Base-by-base conservation (phyloP, 129 eudicot species). In the Chrysanthemum lavandulifolium region DNA sequence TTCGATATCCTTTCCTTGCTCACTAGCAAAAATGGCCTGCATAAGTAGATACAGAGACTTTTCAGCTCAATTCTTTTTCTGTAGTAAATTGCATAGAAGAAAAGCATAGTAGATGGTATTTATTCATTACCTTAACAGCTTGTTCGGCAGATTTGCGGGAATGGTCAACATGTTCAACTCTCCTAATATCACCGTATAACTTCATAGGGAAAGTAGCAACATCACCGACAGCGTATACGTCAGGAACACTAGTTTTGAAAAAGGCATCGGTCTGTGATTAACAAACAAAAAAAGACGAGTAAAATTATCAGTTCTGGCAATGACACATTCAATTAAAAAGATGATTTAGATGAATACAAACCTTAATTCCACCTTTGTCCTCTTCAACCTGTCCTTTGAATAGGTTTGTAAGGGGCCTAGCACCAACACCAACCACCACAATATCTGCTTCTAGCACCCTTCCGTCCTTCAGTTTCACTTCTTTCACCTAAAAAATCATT, bases 361-460 rank as follows among this genome's bases (percentile, higher is more conserved):
- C 99, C 99, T 94, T 94, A 68, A 94, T 90, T 82, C 99, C 99
- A 71, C 99, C 99, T 78, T 94, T 90, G 76, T 94, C 99, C 75
- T 94, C 97, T 75, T 81, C 97, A 73, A 94, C 86, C 79, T 94
- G 99, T 15, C 99, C 99, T 82, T 94, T 94, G 75, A 94, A 90
- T 33, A 90, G 84, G n/a, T 70, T 68, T 15, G 82, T 94, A 55
- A 94, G 96, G 45, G 99, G 99, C 73, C 93, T 88, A 31, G 81
- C 99, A 50, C 99, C 97, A 45, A 94, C 99, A 75, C 99, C 99
- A 69, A 94, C 99, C 51, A 94, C 91, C 63, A 94, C 99, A 59
- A 94, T 84, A 76, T 94, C 99, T 14, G 99, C 99, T 71, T 86
- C 96, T 53, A 94, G 81, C 75, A 87, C 99, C 82, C 99, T 84